Conservation (phyloP, 2,329 filamentous ascomycete species). For the Paecilomyces niveus region DNA sequence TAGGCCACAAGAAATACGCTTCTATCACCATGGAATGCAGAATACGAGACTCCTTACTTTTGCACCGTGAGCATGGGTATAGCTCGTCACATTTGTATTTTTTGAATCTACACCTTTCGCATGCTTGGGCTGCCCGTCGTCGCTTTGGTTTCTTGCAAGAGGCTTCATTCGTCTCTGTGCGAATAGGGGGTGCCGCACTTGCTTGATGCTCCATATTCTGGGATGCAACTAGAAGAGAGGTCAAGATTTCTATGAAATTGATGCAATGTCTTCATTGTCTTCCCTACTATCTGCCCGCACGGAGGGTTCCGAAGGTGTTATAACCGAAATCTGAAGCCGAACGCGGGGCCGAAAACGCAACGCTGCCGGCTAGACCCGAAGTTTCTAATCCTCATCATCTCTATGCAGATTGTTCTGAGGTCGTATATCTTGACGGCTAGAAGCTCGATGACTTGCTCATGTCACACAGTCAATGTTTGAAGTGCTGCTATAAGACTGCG, state of each 20-base stretch:
- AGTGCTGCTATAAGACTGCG: too few relatives aligned
- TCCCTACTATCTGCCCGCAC: not conserved
- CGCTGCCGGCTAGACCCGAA: too few relatives aligned
- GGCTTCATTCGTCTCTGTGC: not conserved
- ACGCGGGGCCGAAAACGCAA: too few relatives aligned
- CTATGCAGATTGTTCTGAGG: too few relatives aligned
- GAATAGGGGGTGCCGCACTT: not conserved
- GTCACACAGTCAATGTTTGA: too few relatives aligned
- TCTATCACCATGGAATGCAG: not conserved
- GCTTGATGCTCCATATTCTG: not conserved
- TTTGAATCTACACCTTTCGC: constrained; percentile 40
- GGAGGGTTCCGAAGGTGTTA: not conserved
- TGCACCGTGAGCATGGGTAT: constrained; percentile 39
- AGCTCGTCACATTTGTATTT: constrained; percentile 45
- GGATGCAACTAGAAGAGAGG: not conserved
- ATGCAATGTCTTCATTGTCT: not conserved
- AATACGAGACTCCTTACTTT: constrained; percentile 24
- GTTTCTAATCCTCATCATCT: too few relatives aligned
- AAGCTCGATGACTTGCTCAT: too few relatives aligned
- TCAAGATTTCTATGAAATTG: not conserved
- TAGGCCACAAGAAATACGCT: constrained; percentile 7
- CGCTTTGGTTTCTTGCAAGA: constrained; percentile 16
- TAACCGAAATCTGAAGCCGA: too few relatives aligned
- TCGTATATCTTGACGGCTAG: too few relatives aligned
- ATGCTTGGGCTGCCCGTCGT: constrained; percentile 41